phyloP scores from a whole-genome alignment of 306 rosid genomes.

The Fagus sylvatica region DNA sequence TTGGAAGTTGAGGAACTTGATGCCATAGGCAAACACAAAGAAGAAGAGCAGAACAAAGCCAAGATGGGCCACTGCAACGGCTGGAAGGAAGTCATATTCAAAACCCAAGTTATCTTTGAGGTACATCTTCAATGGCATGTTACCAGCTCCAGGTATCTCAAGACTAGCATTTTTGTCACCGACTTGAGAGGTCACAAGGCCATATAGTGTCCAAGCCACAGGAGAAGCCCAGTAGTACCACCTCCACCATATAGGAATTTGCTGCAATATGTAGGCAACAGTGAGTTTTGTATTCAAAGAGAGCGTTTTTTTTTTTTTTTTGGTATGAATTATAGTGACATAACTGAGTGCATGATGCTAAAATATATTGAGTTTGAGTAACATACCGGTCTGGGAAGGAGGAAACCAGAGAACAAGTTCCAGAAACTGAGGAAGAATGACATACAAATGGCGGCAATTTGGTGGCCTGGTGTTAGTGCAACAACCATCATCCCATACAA shows the following conservation, averaged over 20 bases:
- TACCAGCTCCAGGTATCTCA: conserved; percentile 29
- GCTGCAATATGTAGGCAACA: conserved; percentile 34
- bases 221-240: conserved; percentile 90
- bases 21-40: conserved; percentile 65
- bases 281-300: background rate
- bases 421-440: conserved; percentile 70
- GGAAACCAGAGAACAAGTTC: conserved; percentile 85
- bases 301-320: too few relatives aligned
- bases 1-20: conserved; percentile 65
- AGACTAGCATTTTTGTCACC: conserved; percentile 35
- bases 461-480: conserved; percentile 68
- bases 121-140: conserved; percentile 32
- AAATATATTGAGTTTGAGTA: background rate
- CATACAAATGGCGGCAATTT: conserved; percentile 66
- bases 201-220: conserved; percentile 78
- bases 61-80: conserved; percentile 44
- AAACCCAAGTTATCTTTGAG: conserved; percentile 44
- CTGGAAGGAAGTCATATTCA: conserved; percentile 47
- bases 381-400: conserved; percentile 71
- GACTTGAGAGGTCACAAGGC: conserved; percentile 55
- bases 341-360: background rate
- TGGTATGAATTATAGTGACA: background rate
- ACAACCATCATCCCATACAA: conserved; percentile 79
- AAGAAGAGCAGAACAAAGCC: conserved; percentile 47
- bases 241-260: conserved; percentile 84